phyloP scores from a whole-genome alignment of 768 basidiomycete genomes.

The Kwoniella sp. region DNA sequence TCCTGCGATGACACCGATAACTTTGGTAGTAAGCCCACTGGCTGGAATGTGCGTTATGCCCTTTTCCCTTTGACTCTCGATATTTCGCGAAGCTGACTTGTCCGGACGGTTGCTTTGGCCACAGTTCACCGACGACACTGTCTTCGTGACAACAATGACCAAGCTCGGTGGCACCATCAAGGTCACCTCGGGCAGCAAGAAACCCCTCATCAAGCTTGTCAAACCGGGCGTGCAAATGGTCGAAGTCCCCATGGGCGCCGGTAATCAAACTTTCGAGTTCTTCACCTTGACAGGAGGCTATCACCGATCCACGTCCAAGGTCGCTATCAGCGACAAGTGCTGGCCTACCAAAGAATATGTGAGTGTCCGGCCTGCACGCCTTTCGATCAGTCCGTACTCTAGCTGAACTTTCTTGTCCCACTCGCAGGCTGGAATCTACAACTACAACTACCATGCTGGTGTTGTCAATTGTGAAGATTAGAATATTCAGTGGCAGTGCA shows the following conservation, averaged over 20 bases:
- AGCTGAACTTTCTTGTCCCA: background rate
- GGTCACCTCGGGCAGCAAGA: constrained; percentile 49
- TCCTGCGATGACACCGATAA: constrained; percentile 53
- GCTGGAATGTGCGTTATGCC: constrained; percentile 45
- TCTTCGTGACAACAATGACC: constrained; percentile 54
- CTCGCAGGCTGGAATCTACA: constrained; percentile 51
- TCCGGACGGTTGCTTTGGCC: background rate
- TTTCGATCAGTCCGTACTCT: background rate
- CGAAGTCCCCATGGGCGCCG: constrained; percentile 49
- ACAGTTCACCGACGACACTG: constrained; percentile 41
- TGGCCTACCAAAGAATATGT: constrained; percentile 28
- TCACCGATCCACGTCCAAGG: constrained; percentile 20
- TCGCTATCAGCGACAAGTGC: constrained; percentile 39
- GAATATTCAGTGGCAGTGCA: too few relatives aligned
- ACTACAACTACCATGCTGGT: constrained; percentile 54
- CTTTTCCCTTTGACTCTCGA: background rate
- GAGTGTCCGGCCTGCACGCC: constrained; percentile 3
- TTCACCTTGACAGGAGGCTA: constrained; percentile 24
- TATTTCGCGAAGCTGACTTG: background rate
- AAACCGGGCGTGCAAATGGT: constrained; percentile 47
- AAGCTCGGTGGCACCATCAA: constrained; percentile 43
- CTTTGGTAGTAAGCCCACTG: constrained; percentile 47
- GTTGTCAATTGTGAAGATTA: constrained; percentile 19
- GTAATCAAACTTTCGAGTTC: constrained; percentile 48
- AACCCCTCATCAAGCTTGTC: constrained; percentile 34